These are phyloP conservation scores for Boletus pseudo-olivaceus DNA, from an alignment of 768 basidiomycete species.

Conservation along the genomic window DNA sequence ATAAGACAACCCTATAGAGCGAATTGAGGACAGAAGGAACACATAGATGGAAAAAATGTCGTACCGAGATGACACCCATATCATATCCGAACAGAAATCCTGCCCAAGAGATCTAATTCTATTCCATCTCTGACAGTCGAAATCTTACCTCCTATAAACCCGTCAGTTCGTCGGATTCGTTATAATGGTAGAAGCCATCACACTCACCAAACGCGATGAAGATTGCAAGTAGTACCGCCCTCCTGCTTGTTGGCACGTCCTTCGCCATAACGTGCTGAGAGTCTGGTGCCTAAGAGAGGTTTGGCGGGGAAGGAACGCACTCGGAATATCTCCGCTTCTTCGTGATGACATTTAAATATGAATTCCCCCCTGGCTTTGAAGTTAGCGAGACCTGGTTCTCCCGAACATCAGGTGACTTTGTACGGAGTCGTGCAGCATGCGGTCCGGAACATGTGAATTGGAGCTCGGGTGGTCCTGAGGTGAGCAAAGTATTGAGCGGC, in stretches of 20 bases:
- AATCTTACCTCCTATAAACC: slow-evolving; percentile 19
- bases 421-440: slow-evolving; percentile 2
- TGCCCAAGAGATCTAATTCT: neutral
- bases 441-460: slow-evolving; percentile 7
- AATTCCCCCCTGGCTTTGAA: neutral
- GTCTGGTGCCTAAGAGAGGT: neutral
- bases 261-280: slow-evolving; percentile 22
- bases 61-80: slow-evolving; percentile 71
- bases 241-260: slow-evolving; percentile 58
- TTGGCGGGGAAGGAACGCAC: neutral
- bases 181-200: neutral
- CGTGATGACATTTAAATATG: slow-evolving; percentile 8
- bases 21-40: slow-evolving; percentile 1
- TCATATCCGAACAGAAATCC: slow-evolving; percentile 75
- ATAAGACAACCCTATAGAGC: slow-evolving; percentile 63
- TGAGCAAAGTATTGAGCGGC: slow-evolving; percentile 1
- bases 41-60: slow-evolving; percentile 11
- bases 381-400: neutral
- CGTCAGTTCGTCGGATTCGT: neutral
- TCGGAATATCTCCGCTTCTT: neutral
- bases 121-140: neutral
- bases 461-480: neutral
- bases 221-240: slow-evolving; percentile 59
- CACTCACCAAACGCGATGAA: slow-evolving; percentile 71
- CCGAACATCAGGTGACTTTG: slow-evolving; percentile 17